Evolutionary conservation across 768 basidiomycete genomes (phyloP), one percentile per base, ranked within the genome.

Genomic region (Pulveroboletus sp.): DNA sequence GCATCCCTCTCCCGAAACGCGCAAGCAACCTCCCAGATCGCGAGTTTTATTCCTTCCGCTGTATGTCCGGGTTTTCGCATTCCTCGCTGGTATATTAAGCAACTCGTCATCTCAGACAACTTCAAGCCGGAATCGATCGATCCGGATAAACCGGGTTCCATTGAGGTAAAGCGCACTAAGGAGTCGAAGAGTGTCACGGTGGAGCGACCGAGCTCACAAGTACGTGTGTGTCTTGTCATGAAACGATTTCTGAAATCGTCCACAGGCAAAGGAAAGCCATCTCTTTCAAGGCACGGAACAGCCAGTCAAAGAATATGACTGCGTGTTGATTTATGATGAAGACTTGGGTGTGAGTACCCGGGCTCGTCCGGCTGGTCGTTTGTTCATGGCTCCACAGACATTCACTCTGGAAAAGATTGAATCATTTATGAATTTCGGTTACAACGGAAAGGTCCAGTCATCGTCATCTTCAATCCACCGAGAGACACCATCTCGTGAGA

Each of bases 251-350:
- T 17, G 20, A 63, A 14, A 17, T 4, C 14, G 19, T 41, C n/a
- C 9, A 17, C 59, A 83, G 82, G 62, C 70, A 3, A 76, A 74
- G 16, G 81, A 85, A 50, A 74, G 63, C 12, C 75, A 81, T 57
- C 58, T 77, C 31, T 89, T 82, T 59, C 70, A 67, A 32, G 88
- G 87, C 4, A 58, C 61, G 8, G 86, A 86, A 59, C 71, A 71
- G 14, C 66, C 77, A 2, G 76, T 83, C 7, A 85, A 81, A 61
- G 85, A 89, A 39, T 75, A 75, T 57, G 86, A 89, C 43, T 92
- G 89, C 55, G 79, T 90, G 7, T 73, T 92, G 34, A 84, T 91
- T 38, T 91, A 83, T 58, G 88, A 92, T 62, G 86, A 87, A 60
- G 84, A 81, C 46, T 73, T 78, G 41, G 80, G 80, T 55, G 88